A percentile compares a stretch with the other conserved stretches of the same genome.
These are phyloP conservation scores for Picea abies DNA, from an alignment of 83 land plant genomes.

Conservation along the genomic window DNA sequence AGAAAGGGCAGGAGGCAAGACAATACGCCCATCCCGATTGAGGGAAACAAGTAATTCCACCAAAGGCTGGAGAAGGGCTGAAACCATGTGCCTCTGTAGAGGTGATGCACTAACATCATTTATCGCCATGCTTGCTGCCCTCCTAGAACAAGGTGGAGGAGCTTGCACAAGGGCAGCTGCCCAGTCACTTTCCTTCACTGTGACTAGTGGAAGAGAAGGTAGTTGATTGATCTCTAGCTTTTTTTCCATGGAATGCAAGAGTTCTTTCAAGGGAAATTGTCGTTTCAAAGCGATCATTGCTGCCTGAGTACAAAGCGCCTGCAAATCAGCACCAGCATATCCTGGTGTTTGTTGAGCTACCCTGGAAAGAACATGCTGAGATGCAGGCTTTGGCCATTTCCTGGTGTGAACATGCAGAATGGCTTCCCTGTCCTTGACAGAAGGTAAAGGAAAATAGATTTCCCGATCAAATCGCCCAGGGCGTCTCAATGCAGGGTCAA, in stretches of 20 bases:
- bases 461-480: slow-evolving; percentile 99
- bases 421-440: slow-evolving; percentile 70
- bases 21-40: slow-evolving; percentile 63
- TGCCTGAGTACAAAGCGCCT: slow-evolving; percentile 95
- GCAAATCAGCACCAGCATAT: slow-evolving; percentile 98
- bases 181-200: slow-evolving; percentile 90
- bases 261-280: slow-evolving; percentile 53
- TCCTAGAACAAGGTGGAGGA: slow-evolving; percentile 92
- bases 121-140: slow-evolving; percentile 73
- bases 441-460: slow-evolving; percentile 96
- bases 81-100: slow-evolving; percentile 66
- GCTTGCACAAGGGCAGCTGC: slow-evolving; percentile 70
- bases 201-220: slow-evolving; percentile 55
- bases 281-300: slow-evolving; percentile 84
- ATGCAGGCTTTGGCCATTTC: slow-evolving; percentile 78
- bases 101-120: slow-evolving; percentile 64
- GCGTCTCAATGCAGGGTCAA: slow-evolving; percentile 95
- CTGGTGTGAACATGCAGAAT: slow-evolving; percentile 90
- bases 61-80: slow-evolving; percentile 68
- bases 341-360: slow-evolving; percentile 76
- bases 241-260: slow-evolving; percentile 51
- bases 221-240: slow-evolving; percentile 20
- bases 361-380: slow-evolving; percentile 59
- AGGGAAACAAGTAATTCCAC: slow-evolving; percentile 60
- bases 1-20: slow-evolving; percentile 60